A percentile compares a stretch with the other conserved stretches of the same genome.
These are phyloP conservation scores for Cichorium intybus DNA, from an alignment of 140 eudicot genomes.

Conservation along the genomic window DNA sequence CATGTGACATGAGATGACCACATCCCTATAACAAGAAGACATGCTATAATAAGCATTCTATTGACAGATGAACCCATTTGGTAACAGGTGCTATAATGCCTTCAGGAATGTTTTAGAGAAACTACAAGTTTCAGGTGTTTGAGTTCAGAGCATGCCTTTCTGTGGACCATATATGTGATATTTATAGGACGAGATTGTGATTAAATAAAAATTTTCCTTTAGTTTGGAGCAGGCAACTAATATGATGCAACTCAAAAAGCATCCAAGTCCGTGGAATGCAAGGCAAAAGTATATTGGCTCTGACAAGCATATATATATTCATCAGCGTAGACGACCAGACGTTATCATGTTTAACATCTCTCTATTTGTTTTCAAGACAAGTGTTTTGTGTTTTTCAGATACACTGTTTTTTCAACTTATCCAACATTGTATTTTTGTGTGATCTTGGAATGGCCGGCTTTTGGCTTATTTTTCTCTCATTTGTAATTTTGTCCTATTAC, in stretches of 20 bases:
- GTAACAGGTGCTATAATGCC: neutral
- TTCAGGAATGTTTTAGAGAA: neutral
- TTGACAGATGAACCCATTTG: conserved; percentile 25
- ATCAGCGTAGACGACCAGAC: neutral
- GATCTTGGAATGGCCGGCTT: no score
- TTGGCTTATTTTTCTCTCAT: no score
- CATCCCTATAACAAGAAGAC: conserved; percentile 13
- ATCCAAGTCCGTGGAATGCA: neutral
- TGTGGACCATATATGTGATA: neutral
- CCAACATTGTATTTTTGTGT: no score
- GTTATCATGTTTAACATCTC: no score
- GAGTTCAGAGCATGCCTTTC: neutral
- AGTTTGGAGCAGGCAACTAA: conserved; percentile 7
- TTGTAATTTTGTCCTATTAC: no score
- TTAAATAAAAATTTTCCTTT: neutral
- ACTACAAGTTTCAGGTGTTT: neutral
- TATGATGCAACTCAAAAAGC: neutral
- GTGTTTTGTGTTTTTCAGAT: no score
- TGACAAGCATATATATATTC: neutral
- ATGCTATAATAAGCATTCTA: conserved; percentile 1
- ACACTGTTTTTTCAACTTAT: no score
- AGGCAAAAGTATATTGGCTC: neutral
- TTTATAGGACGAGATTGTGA: neutral
- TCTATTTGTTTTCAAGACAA: no score
- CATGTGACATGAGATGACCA: conserved; percentile 26